Conservation (phyloP, 139 green algal species). For the Closterium sp. region DNA sequence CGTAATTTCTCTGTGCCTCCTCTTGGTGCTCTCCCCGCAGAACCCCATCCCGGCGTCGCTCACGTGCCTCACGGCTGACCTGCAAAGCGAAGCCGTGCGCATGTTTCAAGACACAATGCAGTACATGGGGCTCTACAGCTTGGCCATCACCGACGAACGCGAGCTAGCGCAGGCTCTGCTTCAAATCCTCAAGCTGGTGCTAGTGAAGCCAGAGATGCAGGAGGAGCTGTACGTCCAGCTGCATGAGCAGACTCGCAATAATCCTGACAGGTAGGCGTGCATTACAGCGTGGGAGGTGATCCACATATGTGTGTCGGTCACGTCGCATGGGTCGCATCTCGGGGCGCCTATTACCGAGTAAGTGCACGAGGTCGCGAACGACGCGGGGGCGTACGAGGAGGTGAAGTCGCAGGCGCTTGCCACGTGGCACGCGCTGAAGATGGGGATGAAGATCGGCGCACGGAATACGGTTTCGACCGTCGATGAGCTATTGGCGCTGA, state of each 20-base stretch:
- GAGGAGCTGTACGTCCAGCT: constrained; percentile 90
- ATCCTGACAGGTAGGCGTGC: constrained; percentile 53
- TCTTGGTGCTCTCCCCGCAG: not conserved
- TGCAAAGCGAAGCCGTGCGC: constrained; percentile 78
- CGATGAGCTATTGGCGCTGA: constrained; percentile 86
- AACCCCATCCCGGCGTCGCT: constrained; percentile 83
- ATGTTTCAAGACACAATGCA: constrained; percentile 81
- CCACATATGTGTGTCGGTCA: constrained; percentile 73
- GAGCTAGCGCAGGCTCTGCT: constrained; percentile 20
- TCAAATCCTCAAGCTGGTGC: constrained; percentile 87
- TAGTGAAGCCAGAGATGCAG: constrained; percentile 83
- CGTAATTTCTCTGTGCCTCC: too few species aligned
- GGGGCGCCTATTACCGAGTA: constrained; percentile 76
- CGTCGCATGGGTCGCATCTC: constrained; percentile 85
- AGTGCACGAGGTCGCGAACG: constrained; percentile 65
- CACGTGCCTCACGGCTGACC: constrained; percentile 77
- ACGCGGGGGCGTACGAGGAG: constrained; percentile 46
- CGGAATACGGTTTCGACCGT: constrained; percentile 76
- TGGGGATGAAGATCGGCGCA: constrained; percentile 79
- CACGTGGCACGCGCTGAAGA: constrained; percentile 79
- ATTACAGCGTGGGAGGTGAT: constrained; percentile 85
- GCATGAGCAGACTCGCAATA: constrained; percentile 87
- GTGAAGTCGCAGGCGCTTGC: constrained; percentile 55
- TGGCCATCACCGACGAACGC: not conserved
- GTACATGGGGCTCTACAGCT: constrained; percentile 68